These are phyloP conservation scores for Mucor plumbeus DNA, from an alignment of 371 early-diverging fungal species.

Conservation along the genomic window DNA sequence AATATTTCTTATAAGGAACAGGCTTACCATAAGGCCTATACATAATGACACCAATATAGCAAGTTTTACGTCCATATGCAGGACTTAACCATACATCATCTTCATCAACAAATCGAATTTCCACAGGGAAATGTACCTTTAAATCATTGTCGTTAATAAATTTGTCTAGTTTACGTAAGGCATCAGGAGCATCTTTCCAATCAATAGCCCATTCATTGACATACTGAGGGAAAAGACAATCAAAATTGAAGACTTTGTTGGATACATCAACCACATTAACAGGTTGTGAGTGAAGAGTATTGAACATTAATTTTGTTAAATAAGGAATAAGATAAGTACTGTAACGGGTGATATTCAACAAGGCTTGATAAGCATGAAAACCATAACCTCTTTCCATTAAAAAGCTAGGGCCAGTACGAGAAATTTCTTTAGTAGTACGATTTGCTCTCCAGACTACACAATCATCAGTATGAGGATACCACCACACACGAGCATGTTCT, in stretches of 20 bases:
- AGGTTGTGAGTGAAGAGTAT: constrained; percentile 49
- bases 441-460: constrained; percentile 80
- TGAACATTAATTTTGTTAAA: constrained; percentile 61
- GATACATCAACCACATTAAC: constrained; percentile 67
- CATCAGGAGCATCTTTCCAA: constrained; percentile 66
- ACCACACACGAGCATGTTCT: constrained; percentile 86
- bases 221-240: constrained; percentile 85
- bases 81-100: constrained; percentile 86
- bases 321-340: constrained; percentile 65
- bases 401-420: constrained; percentile 41
- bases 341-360: constrained; percentile 67
- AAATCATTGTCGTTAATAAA: constrained; percentile 62
- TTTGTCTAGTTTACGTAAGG: constrained; percentile 62
- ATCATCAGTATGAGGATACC: constrained; percentile 85
- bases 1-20: constrained; percentile 78
- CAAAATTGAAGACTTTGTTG: constrained; percentile 81
- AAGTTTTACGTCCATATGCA: constrained; percentile 68
- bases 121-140: constrained; percentile 80
- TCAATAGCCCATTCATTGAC: constrained; percentile 89
- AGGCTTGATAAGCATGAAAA: constrained; percentile 70
- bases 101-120: constrained; percentile 78
- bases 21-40: constrained; percentile 79
- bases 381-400: constrained; percentile 60
- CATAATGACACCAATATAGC: constrained; percentile 88
- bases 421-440: constrained; percentile 57